Base-by-base conservation (phyloP, 1,139 yeast genomes). In the Diutina siamensis region DNA sequence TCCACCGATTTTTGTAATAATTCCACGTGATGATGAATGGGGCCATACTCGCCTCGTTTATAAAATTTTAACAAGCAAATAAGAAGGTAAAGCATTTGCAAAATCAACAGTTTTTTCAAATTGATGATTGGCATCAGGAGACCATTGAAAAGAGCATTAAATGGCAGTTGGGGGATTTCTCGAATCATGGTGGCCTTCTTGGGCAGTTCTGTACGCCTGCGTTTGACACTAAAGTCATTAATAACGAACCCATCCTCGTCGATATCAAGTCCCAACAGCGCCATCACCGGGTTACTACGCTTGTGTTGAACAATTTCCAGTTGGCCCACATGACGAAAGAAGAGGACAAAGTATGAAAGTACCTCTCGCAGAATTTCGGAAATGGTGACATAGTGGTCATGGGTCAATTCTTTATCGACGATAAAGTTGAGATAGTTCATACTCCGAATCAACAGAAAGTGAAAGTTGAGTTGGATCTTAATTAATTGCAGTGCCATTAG, bases 211-310 rank as follows among this genome's bases (percentile, higher is more conserved):
- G 13, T 25, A n/a, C 42, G 42, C 21, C 71, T 58, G 49, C 73
- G 54, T 50, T 69, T 70, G 3, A 65, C 72, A 13, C 69, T 65
- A 49, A 70, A 70, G 53, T 70, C 75, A 51, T 71, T 71, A 13
- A 71, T 69, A 2, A 71, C 71, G 55, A 69, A 69, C 15, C 76
- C 75, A 52, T 71, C 74, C 45, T 70, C 74, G 50, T 70, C 75
- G 22, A 57, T 53, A 46, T 58, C 61, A 19, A 57, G 45, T 3
- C 46, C 36, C 27, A 50, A 42, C 42, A 38, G 42, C 3, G 13
- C 42, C 42, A 38, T 38, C 20, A 38, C 42, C 8, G 33, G 32
- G n/a, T 38, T 38, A 15, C 32, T 38, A 10, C 31, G 32, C 12
- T 22, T 25, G n/a, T 38, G 20, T 25, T 21, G 31, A n/a, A 25